These are phyloP conservation scores for Rachicladosporium sp. DNA, from an alignment of 2,329 filamentous ascomycete species.

Conservation along the genomic window DNA sequence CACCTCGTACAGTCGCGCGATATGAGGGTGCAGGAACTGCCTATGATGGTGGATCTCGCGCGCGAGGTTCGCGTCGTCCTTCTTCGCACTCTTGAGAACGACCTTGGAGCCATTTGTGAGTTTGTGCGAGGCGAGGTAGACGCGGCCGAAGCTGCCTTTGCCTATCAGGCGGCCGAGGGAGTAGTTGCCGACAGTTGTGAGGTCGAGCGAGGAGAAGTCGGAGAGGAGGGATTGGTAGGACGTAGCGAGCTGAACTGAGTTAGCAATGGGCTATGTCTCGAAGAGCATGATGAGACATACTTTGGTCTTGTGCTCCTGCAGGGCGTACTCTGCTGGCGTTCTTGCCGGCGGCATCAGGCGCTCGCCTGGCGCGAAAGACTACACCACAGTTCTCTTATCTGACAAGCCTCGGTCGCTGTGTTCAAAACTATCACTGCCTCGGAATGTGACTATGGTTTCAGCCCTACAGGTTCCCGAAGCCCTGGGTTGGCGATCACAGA, in stretches of 20 bases:
- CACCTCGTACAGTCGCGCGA: slow-evolving; percentile 91
- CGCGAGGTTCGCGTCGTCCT: slow-evolving; percentile 87
- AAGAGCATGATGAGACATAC: slow-evolving; percentile 8
- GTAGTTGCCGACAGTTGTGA: slow-evolving; percentile 91
- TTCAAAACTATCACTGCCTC: too few species aligned
- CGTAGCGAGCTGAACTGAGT: slow-evolving; percentile 63
- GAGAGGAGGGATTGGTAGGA: slow-evolving; percentile 95
- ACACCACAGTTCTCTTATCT: too few species aligned
- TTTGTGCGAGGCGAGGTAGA: slow-evolving; percentile 91
- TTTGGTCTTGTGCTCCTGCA: slow-evolving; percentile 25
- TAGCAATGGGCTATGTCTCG: slow-evolving; percentile 1
- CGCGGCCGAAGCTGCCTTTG: slow-evolving; percentile 96
- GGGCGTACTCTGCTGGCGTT: slow-evolving; percentile 22
- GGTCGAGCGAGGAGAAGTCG: slow-evolving; percentile 85
- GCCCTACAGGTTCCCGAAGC: too few species aligned
- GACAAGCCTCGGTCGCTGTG: too few species aligned
- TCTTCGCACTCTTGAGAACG: slow-evolving; percentile 94
- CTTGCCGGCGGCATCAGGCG: slow-evolving; percentile 22
- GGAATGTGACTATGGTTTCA: too few species aligned
- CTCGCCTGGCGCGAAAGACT: not conserved
- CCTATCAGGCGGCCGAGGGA: slow-evolving; percentile 82
- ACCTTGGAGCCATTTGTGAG: slow-evolving; percentile 98
- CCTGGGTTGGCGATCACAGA: too few species aligned
- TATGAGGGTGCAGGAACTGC: slow-evolving; percentile 95
- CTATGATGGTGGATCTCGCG: slow-evolving; percentile 97